Percentiles rank a stretch among this genome's conserved stretches.
phyloP scores from a whole-genome alignment of 2,329 filamentous ascomycete genomes.

The Kalmusia sp. region DNA sequence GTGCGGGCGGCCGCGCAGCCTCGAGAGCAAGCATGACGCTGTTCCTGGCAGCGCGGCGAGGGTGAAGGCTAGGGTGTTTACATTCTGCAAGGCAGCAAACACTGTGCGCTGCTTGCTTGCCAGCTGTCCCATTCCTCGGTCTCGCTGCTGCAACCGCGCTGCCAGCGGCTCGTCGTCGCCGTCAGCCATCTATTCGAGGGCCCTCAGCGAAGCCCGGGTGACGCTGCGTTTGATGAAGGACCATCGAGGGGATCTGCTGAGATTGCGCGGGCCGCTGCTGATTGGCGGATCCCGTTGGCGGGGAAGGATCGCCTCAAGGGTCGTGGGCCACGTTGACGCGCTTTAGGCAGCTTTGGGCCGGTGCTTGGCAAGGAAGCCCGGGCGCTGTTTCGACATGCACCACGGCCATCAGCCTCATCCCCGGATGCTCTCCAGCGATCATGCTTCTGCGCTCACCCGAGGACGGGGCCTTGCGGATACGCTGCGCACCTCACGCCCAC shows the following conservation, averaged over 20 bases:
- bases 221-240: conserved; percentile 13
- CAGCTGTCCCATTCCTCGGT: conserved; percentile 2
- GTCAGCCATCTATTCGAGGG: background rate
- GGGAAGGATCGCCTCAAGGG: conserved; percentile 12
- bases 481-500: too few species aligned
- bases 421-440: background rate
- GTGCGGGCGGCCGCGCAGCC: background rate
- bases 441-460: too few species aligned
- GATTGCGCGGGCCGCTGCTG: background rate
- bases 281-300: conserved; percentile 1
- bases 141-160: background rate
- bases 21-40: too few species aligned
- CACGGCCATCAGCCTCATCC: conserved; percentile 4
- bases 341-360: background rate
- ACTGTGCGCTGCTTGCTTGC: background rate
- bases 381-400: conserved; percentile 1
- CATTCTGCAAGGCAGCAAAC: conserved; percentile 14
- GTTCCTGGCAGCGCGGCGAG: too few species aligned
- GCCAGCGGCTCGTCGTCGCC: background rate
- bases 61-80: too few species aligned
- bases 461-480: too few species aligned
- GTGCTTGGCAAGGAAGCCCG: conserved; percentile 6
- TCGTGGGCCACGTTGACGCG: conserved; percentile 1
- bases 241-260: conserved; percentile 1
- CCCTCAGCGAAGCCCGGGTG: background rate